A percentile compares a stretch with the other conserved stretches of the same genome.
These are phyloP conservation scores for Haematococcus lacustris DNA, from an alignment of 139 green algal species.

Conservation along the genomic window DNA sequence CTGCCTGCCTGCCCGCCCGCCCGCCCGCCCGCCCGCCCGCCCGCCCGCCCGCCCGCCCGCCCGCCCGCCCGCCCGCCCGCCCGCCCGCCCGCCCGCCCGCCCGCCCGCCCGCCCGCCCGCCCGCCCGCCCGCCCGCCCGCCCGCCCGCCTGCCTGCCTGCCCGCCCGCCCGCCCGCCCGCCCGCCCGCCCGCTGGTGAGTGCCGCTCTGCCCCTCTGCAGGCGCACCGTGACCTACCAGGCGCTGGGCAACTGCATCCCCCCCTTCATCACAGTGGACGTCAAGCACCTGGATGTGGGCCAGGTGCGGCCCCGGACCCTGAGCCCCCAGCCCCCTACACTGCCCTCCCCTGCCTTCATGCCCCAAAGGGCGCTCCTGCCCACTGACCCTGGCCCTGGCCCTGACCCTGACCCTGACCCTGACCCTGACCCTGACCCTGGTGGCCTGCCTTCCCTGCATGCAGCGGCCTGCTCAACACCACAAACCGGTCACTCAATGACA, in stretches of 20 bases:
- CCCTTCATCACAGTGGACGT: constrained; percentile 22
- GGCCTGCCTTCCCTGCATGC: background rate
- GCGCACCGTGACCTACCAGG: constrained; percentile 19
- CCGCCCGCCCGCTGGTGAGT: background rate
- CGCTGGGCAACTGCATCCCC: constrained; percentile 10
- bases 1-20: too few species aligned
- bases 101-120: too few species aligned
- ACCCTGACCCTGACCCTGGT: too few species aligned
- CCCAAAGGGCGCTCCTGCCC: background rate
- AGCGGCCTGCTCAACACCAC: background rate
- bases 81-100: too few species aligned
- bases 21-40: too few species aligned
- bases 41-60: too few species aligned
- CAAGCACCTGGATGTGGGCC: constrained; percentile 15
- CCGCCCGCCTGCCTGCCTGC: too few species aligned
- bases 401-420: too few species aligned
- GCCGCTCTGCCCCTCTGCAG: background rate
- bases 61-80: too few species aligned
- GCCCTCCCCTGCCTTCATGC: background rate
- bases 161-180: too few species aligned
- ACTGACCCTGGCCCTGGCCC: too few species aligned
- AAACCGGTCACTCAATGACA: background rate
- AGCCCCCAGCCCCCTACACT: background rate
- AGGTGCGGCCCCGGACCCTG: background rate
- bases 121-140: too few species aligned